Evolutionary conservation across 2,329 filamentous ascomycete genomes (phyloP).

Genomic region (Cylindrodendrum hubeiense): DNA sequence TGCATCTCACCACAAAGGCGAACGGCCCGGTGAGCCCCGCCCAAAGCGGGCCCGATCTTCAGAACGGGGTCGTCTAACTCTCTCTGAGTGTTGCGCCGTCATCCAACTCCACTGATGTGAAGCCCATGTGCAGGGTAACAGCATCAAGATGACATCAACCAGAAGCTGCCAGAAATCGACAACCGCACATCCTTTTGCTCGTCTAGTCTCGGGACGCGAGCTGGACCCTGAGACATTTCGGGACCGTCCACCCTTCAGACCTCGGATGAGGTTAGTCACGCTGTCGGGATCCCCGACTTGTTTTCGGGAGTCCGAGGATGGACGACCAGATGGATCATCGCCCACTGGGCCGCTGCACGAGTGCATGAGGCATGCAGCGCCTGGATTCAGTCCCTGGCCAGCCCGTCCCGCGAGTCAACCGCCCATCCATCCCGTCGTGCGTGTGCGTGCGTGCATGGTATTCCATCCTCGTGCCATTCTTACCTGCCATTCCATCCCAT

Average conservation of each 20-base stretch:
- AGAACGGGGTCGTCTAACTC: conserved; percentile 29
- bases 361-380: conserved; percentile 13
- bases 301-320: conserved; percentile 29
- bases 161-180: not conserved
- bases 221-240: conserved; percentile 13
- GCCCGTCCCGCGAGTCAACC: conserved; percentile 21
- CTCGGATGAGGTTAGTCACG: conserved; percentile 22
- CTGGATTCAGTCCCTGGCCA: conserved; percentile 8
- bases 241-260: not conserved
- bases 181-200: not conserved
- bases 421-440: conserved; percentile 8
- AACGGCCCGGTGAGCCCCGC: conserved; percentile 39
- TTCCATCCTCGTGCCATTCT: conserved; percentile 10
- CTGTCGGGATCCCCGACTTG: conserved; percentile 33
- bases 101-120: conserved; percentile 24
- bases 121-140: conserved; percentile 17
- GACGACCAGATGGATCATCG: conserved; percentile 10
- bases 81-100: conserved; percentile 21
- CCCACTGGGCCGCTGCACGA: conserved; percentile 1
- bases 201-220: not conserved
- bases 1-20: conserved; percentile 30
- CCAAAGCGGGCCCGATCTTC: conserved; percentile 40
- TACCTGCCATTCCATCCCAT: conserved; percentile 3
- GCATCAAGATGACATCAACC: conserved; percentile 10
- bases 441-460: conserved; percentile 8